Base-by-base conservation (phyloP, 768 basidiomycete species). In the Stropharia rugosoannulata region DNA sequence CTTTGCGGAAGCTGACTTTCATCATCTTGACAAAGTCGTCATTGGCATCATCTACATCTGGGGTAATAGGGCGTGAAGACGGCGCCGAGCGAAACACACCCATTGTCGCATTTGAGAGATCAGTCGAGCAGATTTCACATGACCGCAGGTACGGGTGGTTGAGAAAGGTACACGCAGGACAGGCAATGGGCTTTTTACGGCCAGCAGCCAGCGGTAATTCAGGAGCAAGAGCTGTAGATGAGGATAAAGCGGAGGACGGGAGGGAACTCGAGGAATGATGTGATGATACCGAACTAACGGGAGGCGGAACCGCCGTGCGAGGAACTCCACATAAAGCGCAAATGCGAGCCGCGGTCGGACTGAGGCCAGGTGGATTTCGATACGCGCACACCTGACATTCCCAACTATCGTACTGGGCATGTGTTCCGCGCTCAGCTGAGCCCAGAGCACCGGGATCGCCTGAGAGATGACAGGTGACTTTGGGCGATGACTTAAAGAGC, bases 111-210 rank as follows among this genome's bases (percentile, higher is more conserved):
- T 29, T 45, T 7, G 84, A 85, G 9, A 98, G 74, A 0, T 82
- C 74, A 4, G 93, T 87, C 5, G 78, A 79, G 66, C 96, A 98
- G 2, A 98, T 89, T 69, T 98, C 96, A 73, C 96, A 98, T 7
- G 73, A 67, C 0, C 70, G 70, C 53, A 95, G 75, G 1, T 82
- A 86, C 0, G 84, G 84, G 57, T 90, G 86, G 70, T 99, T 99
- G 11, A 95, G 75, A 68, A 95, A 99, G 1, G 96, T 98, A 67
- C 97, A 99, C 1, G 85, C 86, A 1, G 86, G 81, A 69, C 96
- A 99, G 12, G 88, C 71, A 42, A 89, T 75, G 35, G 79, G 67
- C 15, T 67, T 56, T 57, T 58, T 60, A 32, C 53, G 51, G 41
- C 61, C 53, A 53, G 49, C 55, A 18, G 63, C 56, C 35, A 42